Percentiles rank a stretch among this genome's conserved stretches.
phyloP scores from a whole-genome alignment of 371 early-diverging fungal species.

The Chytridium lagenaria region DNA sequence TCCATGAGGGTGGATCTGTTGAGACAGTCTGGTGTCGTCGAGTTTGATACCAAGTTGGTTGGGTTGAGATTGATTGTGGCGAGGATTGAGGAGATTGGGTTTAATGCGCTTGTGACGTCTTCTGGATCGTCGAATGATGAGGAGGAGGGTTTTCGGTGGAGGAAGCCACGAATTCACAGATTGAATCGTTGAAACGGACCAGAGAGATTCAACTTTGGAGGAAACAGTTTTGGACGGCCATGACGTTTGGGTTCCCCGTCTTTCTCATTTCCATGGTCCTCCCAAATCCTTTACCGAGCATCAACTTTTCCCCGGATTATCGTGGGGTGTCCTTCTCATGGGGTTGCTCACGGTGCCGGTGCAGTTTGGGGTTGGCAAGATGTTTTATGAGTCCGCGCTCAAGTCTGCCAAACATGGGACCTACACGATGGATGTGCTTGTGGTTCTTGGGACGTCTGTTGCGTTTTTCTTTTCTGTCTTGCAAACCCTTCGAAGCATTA shows the following conservation, averaged over 20 bases:
- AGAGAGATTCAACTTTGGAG: conserved; percentile 88
- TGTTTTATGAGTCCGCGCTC: conserved; percentile 80
- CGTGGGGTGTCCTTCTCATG: conserved; percentile 68
- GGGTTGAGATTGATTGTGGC: conserved; percentile 84
- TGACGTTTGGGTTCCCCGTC: conserved; percentile 81
- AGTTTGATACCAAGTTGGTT: conserved; percentile 64
- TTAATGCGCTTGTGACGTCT: conserved; percentile 79
- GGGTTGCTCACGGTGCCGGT: conserved; percentile 82
- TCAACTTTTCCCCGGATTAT: conserved; percentile 60
- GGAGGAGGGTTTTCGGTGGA: background rate
- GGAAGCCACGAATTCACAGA: conserved; percentile 69
- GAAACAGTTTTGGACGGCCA: conserved; percentile 62
- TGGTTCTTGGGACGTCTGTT: conserved; percentile 83
- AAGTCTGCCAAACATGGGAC: conserved; percentile 78
- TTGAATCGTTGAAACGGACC: conserved; percentile 88
- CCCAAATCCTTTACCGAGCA: conserved; percentile 54
- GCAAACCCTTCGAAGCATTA: conserved; percentile 62
- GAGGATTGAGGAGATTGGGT: conserved; percentile 82
- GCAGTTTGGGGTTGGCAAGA: conserved; percentile 84
- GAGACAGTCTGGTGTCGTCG: conserved; percentile 73
- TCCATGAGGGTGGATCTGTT: conserved; percentile 78
- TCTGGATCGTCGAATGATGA: conserved; percentile 21
- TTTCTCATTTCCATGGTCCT: conserved; percentile 84
- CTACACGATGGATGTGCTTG: conserved; percentile 97
- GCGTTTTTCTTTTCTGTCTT: conserved; percentile 81